Conservation (phyloP, 2,329 filamentous ascomycete species). For the Diaporthe citrichinensis region DNA sequence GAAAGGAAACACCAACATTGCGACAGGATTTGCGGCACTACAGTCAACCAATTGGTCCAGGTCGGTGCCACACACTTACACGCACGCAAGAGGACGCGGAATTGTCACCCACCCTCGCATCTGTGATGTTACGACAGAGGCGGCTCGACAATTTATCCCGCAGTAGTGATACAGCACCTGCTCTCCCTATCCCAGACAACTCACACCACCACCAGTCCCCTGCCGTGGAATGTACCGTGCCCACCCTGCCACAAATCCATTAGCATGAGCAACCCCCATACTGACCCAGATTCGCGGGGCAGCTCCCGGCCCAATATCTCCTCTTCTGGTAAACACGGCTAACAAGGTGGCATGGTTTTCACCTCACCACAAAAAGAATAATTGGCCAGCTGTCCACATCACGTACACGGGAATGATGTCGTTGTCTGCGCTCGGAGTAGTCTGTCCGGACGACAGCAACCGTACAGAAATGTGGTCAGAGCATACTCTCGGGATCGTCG, state of each 20-base stretch:
- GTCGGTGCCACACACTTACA: background rate
- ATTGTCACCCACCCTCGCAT: slow-evolving; percentile 22
- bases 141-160: slow-evolving; percentile 26
- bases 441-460: background rate
- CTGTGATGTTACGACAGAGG: background rate
- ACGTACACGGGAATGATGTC: background rate
- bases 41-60: slow-evolving; percentile 8
- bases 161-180: slow-evolving; percentile 23
- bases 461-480: background rate
- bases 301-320: slow-evolving; percentile 10
- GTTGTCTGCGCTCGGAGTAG: background rate
- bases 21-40: slow-evolving; percentile 1
- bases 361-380: background rate
- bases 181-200: background rate
- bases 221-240: slow-evolving; percentile 27
- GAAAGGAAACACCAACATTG: background rate
- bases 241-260: slow-evolving; percentile 4
- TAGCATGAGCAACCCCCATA: background rate
- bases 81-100: background rate
- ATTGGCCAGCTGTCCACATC: background rate
- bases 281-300: slow-evolving; percentile 8
- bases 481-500: too few relatives aligned
- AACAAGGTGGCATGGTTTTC: slow-evolving; percentile 13
- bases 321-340: slow-evolving; percentile 16
- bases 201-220: slow-evolving; percentile 13